phyloP scores from a whole-genome alignment of 2,329 filamentous ascomycete species.

The Leptographium lundbergii region DNA sequence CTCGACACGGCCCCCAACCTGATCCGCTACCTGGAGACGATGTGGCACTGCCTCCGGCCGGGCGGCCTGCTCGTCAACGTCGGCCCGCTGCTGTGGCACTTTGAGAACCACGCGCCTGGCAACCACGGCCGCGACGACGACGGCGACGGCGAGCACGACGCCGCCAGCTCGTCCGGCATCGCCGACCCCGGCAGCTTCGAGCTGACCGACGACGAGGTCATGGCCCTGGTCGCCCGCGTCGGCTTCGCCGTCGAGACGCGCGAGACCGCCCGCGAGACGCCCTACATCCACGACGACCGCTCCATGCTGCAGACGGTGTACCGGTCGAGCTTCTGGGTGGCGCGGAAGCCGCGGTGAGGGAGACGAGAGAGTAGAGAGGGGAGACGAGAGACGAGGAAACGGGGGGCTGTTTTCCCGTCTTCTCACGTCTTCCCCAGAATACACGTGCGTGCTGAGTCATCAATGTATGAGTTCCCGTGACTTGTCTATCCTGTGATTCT shows the following conservation, averaged over 20 bases:
- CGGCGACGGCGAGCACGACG: constrained; percentile 36
- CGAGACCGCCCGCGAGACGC: constrained; percentile 49
- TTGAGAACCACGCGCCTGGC: constrained; percentile 59
- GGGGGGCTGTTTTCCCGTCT: too few species aligned
- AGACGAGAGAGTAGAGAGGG: too few species aligned
- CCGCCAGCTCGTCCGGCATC: constrained; percentile 50
- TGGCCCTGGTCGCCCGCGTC: constrained; percentile 57
- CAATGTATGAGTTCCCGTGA: too few species aligned
- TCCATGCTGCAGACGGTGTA: constrained; percentile 86
- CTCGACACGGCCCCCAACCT: constrained; percentile 93
- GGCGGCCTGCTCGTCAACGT: constrained; percentile 82
- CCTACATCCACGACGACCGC: constrained; percentile 74
- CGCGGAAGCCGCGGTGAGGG: constrained; percentile 45
- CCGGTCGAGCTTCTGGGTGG: constrained; percentile 72
- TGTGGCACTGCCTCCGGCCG: constrained; percentile 60
- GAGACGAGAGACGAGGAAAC: too few species aligned
- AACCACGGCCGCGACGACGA: constrained; percentile 40
- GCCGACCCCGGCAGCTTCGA: constrained; percentile 85
- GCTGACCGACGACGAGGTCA: constrained; percentile 77
- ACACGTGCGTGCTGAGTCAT: too few species aligned
- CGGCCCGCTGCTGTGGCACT: constrained; percentile 91
- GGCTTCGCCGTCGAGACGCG: constrained; percentile 64
- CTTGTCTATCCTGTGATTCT: neutral
- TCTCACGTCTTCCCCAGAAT: too few species aligned
- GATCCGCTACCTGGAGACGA: constrained; percentile 77